Base-by-base conservation (phyloP, 306 rosid genomes). In the Potentilla sterilis region DNA sequence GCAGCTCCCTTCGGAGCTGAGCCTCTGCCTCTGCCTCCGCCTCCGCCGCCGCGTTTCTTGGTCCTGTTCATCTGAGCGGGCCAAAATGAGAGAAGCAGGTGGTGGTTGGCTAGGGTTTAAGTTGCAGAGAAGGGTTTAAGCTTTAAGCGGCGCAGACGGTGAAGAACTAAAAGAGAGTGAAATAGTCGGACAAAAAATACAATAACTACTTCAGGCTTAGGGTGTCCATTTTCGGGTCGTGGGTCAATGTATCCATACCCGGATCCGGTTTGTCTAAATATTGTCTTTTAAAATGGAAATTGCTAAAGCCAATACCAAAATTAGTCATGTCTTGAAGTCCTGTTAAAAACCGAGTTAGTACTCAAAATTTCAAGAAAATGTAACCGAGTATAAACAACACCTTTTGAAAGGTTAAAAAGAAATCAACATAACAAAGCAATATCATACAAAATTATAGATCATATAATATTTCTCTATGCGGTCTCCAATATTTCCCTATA, bases 21-120 rank as follows among this genome's bases (percentile, higher is more conserved):
- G 40, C 40, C 40, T 93, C 82, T 83, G 24, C 49, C 15, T 85
- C 86, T 84, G 80, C 64, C 77, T 78, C 61, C 63, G 5, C 67
- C 67, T 4, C 67, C 67, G 21, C 68, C 69, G 46, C 77, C 77
- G 47, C 59, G 64, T 15, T 74, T 74, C 70, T 58, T 80, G 78
- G 69, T 42, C 15, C 83, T 85, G 92, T 87, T 90, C 75, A 67
- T 83, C 66, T 74, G 77, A 9, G 21, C 18, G 44, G 4, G 10
- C 12, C 12, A 46, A 55, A 24, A 37, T 52, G 75, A n/a, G 75
- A 52, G 62, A 69, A 47, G 3, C 32, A 22, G 67, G 3, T 13
- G 62, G 16, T 69, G 40, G 38, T 21, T 59, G 32, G 46, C 69
- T 61, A 73, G 77, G 77, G 77, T 65, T 64, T 75, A 47, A 69